Conservation (phyloP, 768 basidiomycete species). For the Sistotremastrum suecicum region DNA sequence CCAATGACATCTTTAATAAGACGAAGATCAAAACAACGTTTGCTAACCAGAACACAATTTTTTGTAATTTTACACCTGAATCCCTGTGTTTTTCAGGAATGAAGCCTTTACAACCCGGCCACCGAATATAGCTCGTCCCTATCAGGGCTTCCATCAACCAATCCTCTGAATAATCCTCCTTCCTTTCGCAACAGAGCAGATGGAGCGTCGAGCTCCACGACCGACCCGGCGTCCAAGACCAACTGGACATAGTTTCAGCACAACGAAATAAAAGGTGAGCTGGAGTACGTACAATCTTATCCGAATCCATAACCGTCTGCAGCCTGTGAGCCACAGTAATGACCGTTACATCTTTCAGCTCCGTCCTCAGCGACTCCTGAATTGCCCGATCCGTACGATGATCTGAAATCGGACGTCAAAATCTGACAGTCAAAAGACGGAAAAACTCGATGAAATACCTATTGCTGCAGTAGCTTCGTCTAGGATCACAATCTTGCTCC, state of each 20-base stretch:
- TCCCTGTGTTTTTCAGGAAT: no score
- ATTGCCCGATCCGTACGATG: conserved; percentile 26
- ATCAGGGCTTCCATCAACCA: conserved; percentile 14
- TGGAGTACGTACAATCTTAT: conserved; percentile 15
- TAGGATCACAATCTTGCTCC: conserved; percentile 14
- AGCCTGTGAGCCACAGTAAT: conserved; percentile 28
- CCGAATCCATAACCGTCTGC: conserved; percentile 19
- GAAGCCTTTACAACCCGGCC: no score
- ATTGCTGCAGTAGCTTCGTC: conserved; percentile 28
- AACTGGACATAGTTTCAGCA: conserved; percentile 17
- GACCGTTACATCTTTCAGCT: conserved; percentile 19
- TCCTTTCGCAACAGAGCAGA: conserved; percentile 16
- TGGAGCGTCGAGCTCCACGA: conserved; percentile 46
- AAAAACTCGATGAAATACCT: conserved; percentile 3
- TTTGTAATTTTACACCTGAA: no score
- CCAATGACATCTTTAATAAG: no score
- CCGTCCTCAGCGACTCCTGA: conserved; percentile 22
- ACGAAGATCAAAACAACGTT: no score
- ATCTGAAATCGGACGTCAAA: conserved; percentile 18
- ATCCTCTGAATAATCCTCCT: conserved; percentile 9
- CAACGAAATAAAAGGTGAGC: not conserved
- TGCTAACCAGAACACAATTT: no score
- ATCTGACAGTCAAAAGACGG: conserved; percentile 22
- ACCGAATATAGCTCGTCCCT: conserved; percentile 4
- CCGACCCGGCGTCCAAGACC: conserved; percentile 39